phyloP scores from a whole-genome alignment of 1,284 basidiomycete genomes.

The Porogramme epimiltina region DNA sequence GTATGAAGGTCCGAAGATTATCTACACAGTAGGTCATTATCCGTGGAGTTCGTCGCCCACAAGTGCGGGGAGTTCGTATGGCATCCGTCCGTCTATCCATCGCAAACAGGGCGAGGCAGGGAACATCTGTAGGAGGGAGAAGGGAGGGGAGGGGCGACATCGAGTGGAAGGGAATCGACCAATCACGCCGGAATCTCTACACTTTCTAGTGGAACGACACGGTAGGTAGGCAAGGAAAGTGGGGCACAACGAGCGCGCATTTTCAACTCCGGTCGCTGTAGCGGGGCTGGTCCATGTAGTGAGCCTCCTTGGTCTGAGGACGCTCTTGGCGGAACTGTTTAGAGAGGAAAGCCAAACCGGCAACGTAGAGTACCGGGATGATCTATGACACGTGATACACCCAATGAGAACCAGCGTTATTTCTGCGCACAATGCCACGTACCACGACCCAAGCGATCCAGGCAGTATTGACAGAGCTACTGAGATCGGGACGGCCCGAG shows the following conservation, averaged over 20 bases:
- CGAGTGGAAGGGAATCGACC: no score
- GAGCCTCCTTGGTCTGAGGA: constrained; percentile 7
- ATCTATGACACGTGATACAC: constrained; percentile 38
- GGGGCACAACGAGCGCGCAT: background rate
- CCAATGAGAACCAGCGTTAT: background rate
- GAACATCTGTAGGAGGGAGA: background rate
- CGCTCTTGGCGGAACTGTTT: constrained; percentile 48
- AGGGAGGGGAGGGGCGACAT: background rate
- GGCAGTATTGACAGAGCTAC: constrained; percentile 42
- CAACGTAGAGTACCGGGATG: constrained; percentile 46
- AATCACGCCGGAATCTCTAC: no score
- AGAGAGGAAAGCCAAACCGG: constrained; percentile 47
- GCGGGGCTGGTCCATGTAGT: constrained; percentile 8
- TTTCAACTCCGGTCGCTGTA: constrained; percentile 7
- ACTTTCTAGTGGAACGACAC: no score
- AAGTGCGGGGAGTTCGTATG: background rate
- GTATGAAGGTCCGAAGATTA: no score
- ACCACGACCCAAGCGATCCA: constrained; percentile 59
- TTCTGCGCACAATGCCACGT: constrained; percentile 26
- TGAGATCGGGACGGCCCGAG: constrained; percentile 40
- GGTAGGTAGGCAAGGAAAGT: background rate
- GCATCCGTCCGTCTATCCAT: background rate
- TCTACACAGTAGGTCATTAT: no score
- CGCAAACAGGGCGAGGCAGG: background rate
- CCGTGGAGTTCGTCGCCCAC: background rate